Conservation (phyloP, 768 basidiomycete species). For the Omphalotus guepiniiformis region DNA sequence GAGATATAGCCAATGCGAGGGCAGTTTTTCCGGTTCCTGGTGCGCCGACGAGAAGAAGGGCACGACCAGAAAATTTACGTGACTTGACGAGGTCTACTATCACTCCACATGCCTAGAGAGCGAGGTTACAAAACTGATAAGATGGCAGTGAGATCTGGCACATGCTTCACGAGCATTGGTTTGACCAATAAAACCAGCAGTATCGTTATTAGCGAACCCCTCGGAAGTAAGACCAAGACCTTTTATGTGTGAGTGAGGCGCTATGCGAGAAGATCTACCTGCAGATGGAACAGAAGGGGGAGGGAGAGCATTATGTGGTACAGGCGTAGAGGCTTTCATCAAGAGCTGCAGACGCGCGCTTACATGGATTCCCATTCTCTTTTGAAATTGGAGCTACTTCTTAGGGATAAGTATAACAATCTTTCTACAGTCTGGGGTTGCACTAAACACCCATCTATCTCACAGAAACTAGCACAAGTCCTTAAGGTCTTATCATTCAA, state of each 20-base stretch:
- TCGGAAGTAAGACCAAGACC: slow-evolving; percentile 87
- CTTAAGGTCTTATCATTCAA: no score
- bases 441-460: no score
- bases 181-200: slow-evolving; percentile 91
- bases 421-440: no score
- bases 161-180: slow-evolving; percentile 83
- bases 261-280: slow-evolving; percentile 72
- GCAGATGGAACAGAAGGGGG: slow-evolving; percentile 61
- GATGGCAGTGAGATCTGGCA: background rate
- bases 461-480: no score
- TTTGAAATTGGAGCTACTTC: no score
- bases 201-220: slow-evolving; percentile 67
- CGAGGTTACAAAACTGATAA: background rate
- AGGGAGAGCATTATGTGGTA: slow-evolving; percentile 70
- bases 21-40: slow-evolving; percentile 99
- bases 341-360: no score
- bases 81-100: slow-evolving; percentile 87
- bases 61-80: slow-evolving; percentile 91
- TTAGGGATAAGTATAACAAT: no score
- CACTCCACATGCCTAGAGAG: slow-evolving; percentile 81
- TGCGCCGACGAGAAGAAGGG: slow-evolving; percentile 87
- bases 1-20: slow-evolving; percentile 89
- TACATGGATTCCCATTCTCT: no score
- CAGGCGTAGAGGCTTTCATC: slow-evolving; percentile 42
- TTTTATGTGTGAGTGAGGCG: slow-evolving; percentile 95